Conservation (phyloP, 805 yeast genomes). For the Candida incommunis region DNA sequence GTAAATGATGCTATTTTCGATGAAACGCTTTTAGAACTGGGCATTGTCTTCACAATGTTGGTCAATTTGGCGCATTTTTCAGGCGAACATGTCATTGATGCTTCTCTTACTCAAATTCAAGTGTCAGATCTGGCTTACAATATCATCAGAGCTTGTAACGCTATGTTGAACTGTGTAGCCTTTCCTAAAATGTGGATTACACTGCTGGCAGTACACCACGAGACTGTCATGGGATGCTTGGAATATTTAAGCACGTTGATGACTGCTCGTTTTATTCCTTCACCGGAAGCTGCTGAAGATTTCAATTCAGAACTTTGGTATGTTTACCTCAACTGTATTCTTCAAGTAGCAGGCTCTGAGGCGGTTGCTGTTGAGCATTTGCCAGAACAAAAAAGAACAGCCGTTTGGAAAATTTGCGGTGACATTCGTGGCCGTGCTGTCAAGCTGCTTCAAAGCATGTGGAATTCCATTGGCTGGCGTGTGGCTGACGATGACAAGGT, state of each 20-base stretch:
- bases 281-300: conserved; percentile 30
- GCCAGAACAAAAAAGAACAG: conserved; percentile 58
- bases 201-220: conserved; percentile 22
- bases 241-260: conserved; percentile 34
- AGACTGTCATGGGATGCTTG: conserved; percentile 17
- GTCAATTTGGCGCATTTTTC: conserved; percentile 14
- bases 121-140: conserved; percentile 16
- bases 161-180: conserved; percentile 16
- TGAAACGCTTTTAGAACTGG: conserved; percentile 58
- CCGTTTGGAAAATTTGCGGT: conserved; percentile 48
- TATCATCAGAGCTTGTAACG: conserved; percentile 15
- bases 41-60: conserved; percentile 32
- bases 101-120: conserved; percentile 13
- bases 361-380: conserved; percentile 58
- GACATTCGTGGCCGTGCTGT: conserved; percentile 50
- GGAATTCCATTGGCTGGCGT: conserved; percentile 64
- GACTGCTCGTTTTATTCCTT: conserved; percentile 37
- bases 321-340: conserved; percentile 40
- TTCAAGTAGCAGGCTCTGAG: conserved; percentile 48
- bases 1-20: conserved; percentile 55
- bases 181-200: conserved; percentile 56
- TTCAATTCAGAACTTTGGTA: conserved; percentile 59
- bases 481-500: conserved; percentile 37
- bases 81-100: conserved; percentile 9
- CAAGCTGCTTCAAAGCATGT: conserved; percentile 38